A percentile compares a stretch with the other conserved stretches of the same genome.
These are phyloP conservation scores for Stenocarpella maydis DNA, from an alignment of 2,329 filamentous ascomycete genomes.

Conservation along the genomic window DNA sequence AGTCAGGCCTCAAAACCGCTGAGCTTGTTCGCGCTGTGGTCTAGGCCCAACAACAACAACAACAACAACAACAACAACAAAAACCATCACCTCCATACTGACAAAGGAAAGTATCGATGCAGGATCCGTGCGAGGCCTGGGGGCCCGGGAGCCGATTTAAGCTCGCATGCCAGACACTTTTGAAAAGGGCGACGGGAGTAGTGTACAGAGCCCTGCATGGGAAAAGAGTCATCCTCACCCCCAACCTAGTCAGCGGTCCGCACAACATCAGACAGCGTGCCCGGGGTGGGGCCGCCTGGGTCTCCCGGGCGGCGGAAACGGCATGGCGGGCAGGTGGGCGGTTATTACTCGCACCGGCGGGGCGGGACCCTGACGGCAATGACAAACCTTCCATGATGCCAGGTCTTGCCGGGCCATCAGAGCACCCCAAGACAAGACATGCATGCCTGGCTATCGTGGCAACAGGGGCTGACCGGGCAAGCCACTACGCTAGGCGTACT, in stretches of 20 bases:
- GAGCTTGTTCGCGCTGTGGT: background rate
- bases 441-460: background rate
- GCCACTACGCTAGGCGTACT: background rate
- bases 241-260: constrained; percentile 22
- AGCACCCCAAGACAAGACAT: background rate
- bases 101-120: background rate
- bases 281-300: constrained; percentile 1
- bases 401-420: background rate
- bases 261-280: constrained; percentile 9
- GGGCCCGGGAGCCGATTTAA: constrained; percentile 25
- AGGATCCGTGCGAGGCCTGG: background rate
- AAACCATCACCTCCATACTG: background rate
- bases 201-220: background rate
- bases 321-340: background rate
- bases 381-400: background rate
- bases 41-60: background rate
- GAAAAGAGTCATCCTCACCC: background rate
- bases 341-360: background rate
- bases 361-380: background rate
- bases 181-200: background rate
- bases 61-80: no score
- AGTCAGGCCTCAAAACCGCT: no score
- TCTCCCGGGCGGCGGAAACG: background rate
- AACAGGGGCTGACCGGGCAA: background rate
- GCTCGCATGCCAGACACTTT: constrained; percentile 24